A percentile compares a stretch with the other conserved stretches of the same genome.
Conservation (phyloP, 2,329 filamentous ascomycete genomes). For the Botrytis elliptica region DNA sequence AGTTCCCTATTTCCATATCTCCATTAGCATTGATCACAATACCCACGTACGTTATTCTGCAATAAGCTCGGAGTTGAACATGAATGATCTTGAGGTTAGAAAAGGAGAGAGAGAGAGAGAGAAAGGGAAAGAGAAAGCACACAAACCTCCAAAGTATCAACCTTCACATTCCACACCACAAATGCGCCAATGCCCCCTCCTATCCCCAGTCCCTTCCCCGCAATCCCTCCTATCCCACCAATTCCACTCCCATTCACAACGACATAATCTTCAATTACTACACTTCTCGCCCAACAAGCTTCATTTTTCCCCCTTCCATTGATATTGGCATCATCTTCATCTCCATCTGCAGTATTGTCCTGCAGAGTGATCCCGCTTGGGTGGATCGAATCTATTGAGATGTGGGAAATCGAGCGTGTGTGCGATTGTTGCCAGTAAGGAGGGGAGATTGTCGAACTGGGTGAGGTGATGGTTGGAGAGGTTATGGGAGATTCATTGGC, state of each 20-base stretch:
- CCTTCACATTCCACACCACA: constrained; percentile 88
- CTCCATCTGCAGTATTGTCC: constrained; percentile 50
- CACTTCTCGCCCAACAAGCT: constrained; percentile 65
- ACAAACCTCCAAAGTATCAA: constrained; percentile 76
- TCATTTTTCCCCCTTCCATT: constrained; percentile 43
- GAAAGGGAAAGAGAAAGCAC: background rate
- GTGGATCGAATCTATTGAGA: constrained; percentile 50
- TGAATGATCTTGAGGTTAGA: background rate
- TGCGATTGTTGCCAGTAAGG: constrained; percentile 44
- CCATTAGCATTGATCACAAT: constrained; percentile 11
- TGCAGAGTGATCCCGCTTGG: constrained; percentile 58
- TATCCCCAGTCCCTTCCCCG: background rate
- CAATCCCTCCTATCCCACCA: background rate
- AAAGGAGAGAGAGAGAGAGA: no score
- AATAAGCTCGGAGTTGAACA: background rate
- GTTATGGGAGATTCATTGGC: constrained; percentile 8
- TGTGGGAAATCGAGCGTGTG: constrained; percentile 41
- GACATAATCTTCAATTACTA: constrained; percentile 57
- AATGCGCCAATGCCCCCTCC: constrained; percentile 65
- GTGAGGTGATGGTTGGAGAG: constrained; percentile 16
- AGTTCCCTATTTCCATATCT: constrained; percentile 49
- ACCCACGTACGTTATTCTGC: background rate
- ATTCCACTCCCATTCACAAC: constrained; percentile 45
- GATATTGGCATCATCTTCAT: constrained; percentile 42
- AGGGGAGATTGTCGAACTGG: constrained; percentile 38